Base-by-base conservation (phyloP, 495 filamentous ascomycete species). In the Pseudevernia furfuracea region DNA sequence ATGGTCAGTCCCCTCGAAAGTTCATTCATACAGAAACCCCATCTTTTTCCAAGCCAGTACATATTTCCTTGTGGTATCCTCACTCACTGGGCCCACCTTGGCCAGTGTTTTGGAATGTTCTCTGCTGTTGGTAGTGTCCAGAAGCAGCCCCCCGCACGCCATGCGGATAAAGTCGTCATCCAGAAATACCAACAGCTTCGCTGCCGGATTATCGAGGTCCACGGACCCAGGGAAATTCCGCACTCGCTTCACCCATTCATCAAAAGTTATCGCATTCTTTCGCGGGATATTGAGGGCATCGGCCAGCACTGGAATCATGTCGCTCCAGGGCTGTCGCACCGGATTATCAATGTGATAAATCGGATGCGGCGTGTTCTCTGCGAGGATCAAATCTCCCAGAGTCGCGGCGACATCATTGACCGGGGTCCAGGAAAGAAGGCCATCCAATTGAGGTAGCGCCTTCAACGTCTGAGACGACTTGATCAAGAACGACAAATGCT, bases 301-400 rank as follows among this genome's bases (percentile, higher is more conserved):
- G 0, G 80, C 76, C 11, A 86, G 63, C 4, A 81, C 48, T 0
- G 58, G 55, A 11, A 58, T 69, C 67, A 78, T 73, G 4, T 78
- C 69, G 2, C 59, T 48, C 79, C 79, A 82, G 0, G 72, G 70
- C 69, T 81, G 77, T 10, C 74, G 58, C 5, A 75, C 67, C 0
- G 79, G 80, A 57, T 81, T 82, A 10, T 82, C 80, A 59, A 82
- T 74, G 69, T 82, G 79, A 55, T 81, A 82, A 62, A 80, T 61
- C 1, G 76, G 71, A 17, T 38, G 38, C 21, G 71, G 68, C 0
- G 60, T 34, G 12, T 39, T 34, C 4, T 71, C 61, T 0, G 56
- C 17, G 9, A 74, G 59, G 2, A 76, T 36, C 3, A 79, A 60
- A 7, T 80, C 77, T 7, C 30, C 62, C 11, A 80, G 59, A 1